Evolutionary conservation across 2,329 filamentous ascomycete species (phyloP).

Genomic region (Lojkania enalia): DNA sequence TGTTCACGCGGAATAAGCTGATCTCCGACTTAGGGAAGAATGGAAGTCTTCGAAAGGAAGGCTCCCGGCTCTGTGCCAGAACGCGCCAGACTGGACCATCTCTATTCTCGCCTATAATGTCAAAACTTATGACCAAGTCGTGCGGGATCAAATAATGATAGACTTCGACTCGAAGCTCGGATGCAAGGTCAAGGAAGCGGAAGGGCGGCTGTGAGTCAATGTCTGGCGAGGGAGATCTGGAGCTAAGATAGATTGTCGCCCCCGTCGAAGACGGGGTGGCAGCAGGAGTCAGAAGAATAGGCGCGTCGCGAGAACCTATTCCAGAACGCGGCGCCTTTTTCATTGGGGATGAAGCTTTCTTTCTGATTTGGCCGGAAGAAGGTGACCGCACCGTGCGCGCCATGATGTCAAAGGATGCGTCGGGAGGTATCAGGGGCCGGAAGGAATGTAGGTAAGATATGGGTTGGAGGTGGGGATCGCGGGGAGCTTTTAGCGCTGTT

Average conservation of each 20-base stretch:
- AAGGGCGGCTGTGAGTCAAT: slow-evolving; percentile 9
- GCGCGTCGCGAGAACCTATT: not conserved
- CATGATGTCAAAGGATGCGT: too few species aligned
- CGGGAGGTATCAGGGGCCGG: too few species aligned
- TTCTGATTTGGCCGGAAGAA: too few species aligned
- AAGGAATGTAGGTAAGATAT: too few species aligned
- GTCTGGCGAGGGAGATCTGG: not conserved
- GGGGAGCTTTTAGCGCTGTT: too few species aligned
- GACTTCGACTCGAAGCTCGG: slow-evolving; percentile 20
- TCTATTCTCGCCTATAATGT: not conserved
- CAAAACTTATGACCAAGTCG: not conserved
- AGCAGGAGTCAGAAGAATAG: not conserved
- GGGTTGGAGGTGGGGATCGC: too few species aligned
- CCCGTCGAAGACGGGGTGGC: too few species aligned
- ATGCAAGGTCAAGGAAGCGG: slow-evolving; percentile 19
- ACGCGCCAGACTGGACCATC: not conserved
- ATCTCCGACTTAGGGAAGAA: not conserved
- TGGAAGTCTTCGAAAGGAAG: not conserved
- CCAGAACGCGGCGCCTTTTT: too few species aligned
- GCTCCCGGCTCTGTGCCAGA: not conserved
- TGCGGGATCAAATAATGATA: slow-evolving; percentile 18
- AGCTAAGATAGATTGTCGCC: too few species aligned
- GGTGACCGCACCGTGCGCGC: too few species aligned
- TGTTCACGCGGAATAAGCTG: slow-evolving; percentile 21
- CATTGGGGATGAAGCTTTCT: too few species aligned